A percentile compares a stretch with the other conserved stretches of the same genome.
Evolutionary conservation across 495 filamentous ascomycete species (phyloP).

Genomic region (Lasiosphaeria hispida): DNA sequence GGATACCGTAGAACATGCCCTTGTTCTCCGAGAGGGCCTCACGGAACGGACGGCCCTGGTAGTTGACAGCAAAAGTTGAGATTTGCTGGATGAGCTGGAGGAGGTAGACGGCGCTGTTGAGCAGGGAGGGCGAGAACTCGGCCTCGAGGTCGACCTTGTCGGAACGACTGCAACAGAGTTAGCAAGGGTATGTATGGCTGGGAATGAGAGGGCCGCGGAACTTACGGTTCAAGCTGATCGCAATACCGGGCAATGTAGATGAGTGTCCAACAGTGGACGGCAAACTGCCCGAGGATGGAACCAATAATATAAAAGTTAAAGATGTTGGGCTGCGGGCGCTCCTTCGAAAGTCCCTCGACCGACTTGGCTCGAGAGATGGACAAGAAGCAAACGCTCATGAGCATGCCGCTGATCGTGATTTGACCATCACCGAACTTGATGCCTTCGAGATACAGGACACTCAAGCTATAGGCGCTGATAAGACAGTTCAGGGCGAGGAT

Average conservation of each 20-base stretch:
- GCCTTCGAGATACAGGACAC: constrained; percentile 93
- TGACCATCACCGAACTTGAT: constrained; percentile 99
- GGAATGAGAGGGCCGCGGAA: constrained; percentile 17
- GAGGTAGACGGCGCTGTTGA: constrained; percentile 97
- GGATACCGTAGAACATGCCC: constrained; percentile 96
- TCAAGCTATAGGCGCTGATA: constrained; percentile 96
- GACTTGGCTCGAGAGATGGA: constrained; percentile 93
- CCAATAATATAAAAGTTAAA: constrained; percentile 99
- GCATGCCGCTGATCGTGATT: constrained; percentile 97
- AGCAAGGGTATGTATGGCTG: constrained; percentile 14
- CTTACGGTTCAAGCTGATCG: constrained; percentile 76
- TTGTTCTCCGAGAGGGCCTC: constrained; percentile 93
- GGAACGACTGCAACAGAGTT: constrained; percentile 54
- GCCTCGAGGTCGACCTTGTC: constrained; percentile 85
- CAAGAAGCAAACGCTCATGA: constrained; percentile 99
- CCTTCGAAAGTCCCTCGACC: constrained; percentile 92
- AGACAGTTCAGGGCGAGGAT: constrained; percentile 97
- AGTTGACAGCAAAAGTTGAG: constrained; percentile 99
- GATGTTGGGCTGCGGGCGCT: constrained; percentile 96
- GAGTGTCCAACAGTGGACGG: constrained; percentile 88
- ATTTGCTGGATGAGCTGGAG: constrained; percentile 99
- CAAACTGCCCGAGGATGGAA: constrained; percentile 95
- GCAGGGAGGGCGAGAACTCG: constrained; percentile 88
- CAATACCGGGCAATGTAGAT: constrained; percentile 94
- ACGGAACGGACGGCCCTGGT: constrained; percentile 96